phyloP scores from a whole-genome alignment of 139 green algal genomes.

The Chlamydomonas asymmetrica region DNA sequence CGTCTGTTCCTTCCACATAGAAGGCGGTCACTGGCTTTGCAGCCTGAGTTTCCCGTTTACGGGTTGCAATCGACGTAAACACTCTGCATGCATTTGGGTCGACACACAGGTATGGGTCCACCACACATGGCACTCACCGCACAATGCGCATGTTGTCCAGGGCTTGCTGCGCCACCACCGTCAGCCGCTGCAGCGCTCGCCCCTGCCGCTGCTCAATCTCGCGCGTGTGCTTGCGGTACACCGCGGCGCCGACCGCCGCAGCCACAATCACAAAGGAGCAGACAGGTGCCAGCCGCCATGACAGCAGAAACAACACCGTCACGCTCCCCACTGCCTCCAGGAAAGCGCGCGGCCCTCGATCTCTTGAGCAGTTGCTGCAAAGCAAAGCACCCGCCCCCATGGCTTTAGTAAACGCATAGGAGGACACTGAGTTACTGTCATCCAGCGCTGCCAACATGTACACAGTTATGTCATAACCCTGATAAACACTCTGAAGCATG shows the following conservation, averaged over 20 bases:
- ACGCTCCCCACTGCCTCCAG: constrained; percentile 72
- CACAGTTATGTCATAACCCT: background rate
- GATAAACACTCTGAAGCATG: background rate
- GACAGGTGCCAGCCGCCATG: constrained; percentile 81
- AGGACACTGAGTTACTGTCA: too few species aligned
- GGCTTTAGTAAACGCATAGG: too few species aligned
- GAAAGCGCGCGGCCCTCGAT: constrained; percentile 74
- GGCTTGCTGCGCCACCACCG: constrained; percentile 59
- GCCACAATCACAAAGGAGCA: constrained; percentile 76
- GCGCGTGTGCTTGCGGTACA: constrained; percentile 69
- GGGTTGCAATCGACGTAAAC: too few species aligned
- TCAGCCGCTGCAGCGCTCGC: constrained; percentile 68
- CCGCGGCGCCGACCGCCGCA: constrained; percentile 65
- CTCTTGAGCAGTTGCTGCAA: constrained; percentile 68
- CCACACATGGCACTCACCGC: constrained; percentile 20
- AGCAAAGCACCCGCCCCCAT: background rate
- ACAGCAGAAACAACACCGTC: constrained; percentile 74
- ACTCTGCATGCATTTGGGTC: too few species aligned
- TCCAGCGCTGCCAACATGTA: background rate
- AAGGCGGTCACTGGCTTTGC: too few species aligned
- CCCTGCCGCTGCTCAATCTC: constrained; percentile 50
- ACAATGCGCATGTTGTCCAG: constrained; percentile 77
- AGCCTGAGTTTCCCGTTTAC: too few species aligned
- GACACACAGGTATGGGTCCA: too few species aligned
- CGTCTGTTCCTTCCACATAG: too few species aligned